A percentile compares a stretch with the other conserved stretches of the same genome.
phyloP scores from a whole-genome alignment of 2,329 filamentous ascomycete species.

The Clonostachys sp. region DNA sequence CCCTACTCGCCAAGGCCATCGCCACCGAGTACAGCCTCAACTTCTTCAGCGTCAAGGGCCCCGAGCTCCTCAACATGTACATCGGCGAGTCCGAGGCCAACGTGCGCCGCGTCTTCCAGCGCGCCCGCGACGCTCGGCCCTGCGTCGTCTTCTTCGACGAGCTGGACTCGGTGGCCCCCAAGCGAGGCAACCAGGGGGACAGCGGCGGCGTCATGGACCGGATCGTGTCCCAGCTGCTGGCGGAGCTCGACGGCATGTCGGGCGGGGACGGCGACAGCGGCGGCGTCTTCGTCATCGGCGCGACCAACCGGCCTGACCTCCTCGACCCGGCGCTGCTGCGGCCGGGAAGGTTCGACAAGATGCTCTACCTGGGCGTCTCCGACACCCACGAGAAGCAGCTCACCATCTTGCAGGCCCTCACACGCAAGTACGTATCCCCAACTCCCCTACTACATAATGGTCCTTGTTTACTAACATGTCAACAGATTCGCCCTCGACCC shows the following conservation, averaged over 20 bases:
- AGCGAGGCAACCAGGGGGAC: slow-evolving; percentile 94
- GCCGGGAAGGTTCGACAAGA: slow-evolving; percentile 94
- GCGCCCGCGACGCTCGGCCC: slow-evolving; percentile 77
- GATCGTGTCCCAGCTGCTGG: slow-evolving; percentile 90
- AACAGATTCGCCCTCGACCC: slow-evolving; percentile 81
- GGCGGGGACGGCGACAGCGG: slow-evolving; percentile 68
- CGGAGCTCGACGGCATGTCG: slow-evolving; percentile 97
- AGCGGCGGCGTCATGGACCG: slow-evolving; percentile 98
- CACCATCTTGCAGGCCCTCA: slow-evolving; percentile 89
- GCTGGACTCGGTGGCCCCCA: slow-evolving; percentile 88
- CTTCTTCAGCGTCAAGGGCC: slow-evolving; percentile 91
- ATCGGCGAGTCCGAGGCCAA: slow-evolving; percentile 93
- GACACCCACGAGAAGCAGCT: slow-evolving; percentile 96
- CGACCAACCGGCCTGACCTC: slow-evolving; percentile 90
- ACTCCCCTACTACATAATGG: too few species aligned
- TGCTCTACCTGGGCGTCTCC: slow-evolving; percentile 94
- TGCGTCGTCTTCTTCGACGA: slow-evolving; percentile 95
- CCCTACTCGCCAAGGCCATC: slow-evolving; percentile 86
- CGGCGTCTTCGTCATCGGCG: slow-evolving; percentile 94
- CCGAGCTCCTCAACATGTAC: slow-evolving; percentile 92
- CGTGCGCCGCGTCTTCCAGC: slow-evolving; percentile 82
- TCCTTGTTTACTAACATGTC: background rate
- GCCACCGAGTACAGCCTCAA: slow-evolving; percentile 92
- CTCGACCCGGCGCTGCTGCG: slow-evolving; percentile 85
- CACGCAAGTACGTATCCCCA: slow-evolving; percentile 70